Conservation (phyloP, 2,329 filamentous ascomycete species). For the Alternaria solani region DNA sequence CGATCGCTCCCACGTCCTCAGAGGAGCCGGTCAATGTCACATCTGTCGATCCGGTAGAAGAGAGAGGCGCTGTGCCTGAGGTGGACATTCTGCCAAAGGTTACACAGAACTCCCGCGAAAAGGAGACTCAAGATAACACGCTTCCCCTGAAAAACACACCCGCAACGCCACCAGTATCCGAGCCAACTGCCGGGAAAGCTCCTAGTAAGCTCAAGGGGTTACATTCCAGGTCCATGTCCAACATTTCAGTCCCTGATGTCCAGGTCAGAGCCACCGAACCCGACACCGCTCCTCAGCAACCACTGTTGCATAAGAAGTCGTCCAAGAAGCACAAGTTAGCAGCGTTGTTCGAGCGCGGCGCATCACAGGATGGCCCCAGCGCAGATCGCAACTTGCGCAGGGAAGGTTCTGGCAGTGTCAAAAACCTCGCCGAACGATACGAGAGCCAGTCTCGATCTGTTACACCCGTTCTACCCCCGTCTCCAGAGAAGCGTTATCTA, state of each 20-base stretch:
- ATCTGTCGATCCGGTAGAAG: neutral
- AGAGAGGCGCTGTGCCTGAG: neutral
- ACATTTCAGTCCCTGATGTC: neutral
- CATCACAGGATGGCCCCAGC: constrained; percentile 17
- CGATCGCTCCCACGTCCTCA: constrained; percentile 12
- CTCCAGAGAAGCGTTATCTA: constrained; percentile 21
- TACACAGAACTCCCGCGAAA: neutral
- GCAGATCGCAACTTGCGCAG: constrained; percentile 21
- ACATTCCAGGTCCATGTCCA: constrained; percentile 26
- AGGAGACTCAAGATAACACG: neutral
- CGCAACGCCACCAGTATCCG: constrained; percentile 10
- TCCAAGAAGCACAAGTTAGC: constrained; percentile 49
- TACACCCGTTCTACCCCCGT: constrained; percentile 25
- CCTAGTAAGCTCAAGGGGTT: constrained; percentile 29
- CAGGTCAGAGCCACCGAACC: neutral
- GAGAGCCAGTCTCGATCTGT: constrained; percentile 32
- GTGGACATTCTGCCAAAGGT: neutral
- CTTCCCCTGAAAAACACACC: constrained; percentile 4
- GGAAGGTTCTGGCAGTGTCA: constrained; percentile 30
- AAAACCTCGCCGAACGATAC: constrained; percentile 34
- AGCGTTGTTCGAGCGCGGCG: constrained; percentile 42
- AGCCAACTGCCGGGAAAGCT: neutral
- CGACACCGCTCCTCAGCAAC: constrained; percentile 2
- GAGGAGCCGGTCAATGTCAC: neutral
- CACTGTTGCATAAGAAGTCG: constrained; percentile 48